Percentiles rank a stretch among this genome's conserved stretches.
phyloP scores from a whole-genome alignment of 768 basidiomycete genomes.

The Aureoboletus auriporus region DNA sequence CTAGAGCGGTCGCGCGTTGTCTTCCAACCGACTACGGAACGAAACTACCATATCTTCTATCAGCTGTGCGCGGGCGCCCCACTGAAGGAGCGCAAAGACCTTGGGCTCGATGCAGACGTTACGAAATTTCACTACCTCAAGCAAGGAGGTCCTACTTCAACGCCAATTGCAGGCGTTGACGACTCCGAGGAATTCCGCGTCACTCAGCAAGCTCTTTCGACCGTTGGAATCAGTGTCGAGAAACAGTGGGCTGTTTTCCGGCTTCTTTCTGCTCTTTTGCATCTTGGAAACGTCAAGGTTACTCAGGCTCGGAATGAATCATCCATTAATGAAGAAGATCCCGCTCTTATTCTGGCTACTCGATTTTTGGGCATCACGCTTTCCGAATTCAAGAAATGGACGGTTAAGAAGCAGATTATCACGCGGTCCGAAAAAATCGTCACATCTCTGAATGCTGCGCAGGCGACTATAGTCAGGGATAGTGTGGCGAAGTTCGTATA shows the following conservation, averaged over 20 bases:
- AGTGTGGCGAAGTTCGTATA: slow-evolving; percentile 98
- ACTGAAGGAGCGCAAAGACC: slow-evolving; percentile 90
- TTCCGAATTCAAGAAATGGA: slow-evolving; percentile 98
- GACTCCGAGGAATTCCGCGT: slow-evolving; percentile 92
- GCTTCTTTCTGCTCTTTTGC: slow-evolving; percentile 86
- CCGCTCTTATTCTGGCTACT: slow-evolving; percentile 75
- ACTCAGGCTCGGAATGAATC: slow-evolving; percentile 79
- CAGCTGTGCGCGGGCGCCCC: slow-evolving; percentile 97
- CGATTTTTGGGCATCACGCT: slow-evolving; percentile 87
- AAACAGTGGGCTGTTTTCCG: slow-evolving; percentile 98
- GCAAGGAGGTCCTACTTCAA: slow-evolving; percentile 87
- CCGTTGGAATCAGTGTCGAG: slow-evolving; percentile 96
- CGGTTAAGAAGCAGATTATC: slow-evolving; percentile 93
- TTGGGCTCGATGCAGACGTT: slow-evolving; percentile 83
- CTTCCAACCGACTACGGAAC: slow-evolving; percentile 93
- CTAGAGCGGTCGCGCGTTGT: slow-evolving; percentile 96
- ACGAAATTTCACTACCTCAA: slow-evolving; percentile 88
- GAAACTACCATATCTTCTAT: slow-evolving; percentile 99
- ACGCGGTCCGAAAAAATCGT: slow-evolving; percentile 96
- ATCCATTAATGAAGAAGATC: slow-evolving; percentile 76
- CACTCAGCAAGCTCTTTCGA: slow-evolving; percentile 93
- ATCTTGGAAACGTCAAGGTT: slow-evolving; percentile 97
- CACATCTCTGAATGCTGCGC: slow-evolving; percentile 76
- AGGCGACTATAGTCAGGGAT: slow-evolving; percentile 92
- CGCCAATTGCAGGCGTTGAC: slow-evolving; percentile 88